Base-by-base conservation (phyloP, 306 rosid species). In the Pyrus bretschneideri region DNA sequence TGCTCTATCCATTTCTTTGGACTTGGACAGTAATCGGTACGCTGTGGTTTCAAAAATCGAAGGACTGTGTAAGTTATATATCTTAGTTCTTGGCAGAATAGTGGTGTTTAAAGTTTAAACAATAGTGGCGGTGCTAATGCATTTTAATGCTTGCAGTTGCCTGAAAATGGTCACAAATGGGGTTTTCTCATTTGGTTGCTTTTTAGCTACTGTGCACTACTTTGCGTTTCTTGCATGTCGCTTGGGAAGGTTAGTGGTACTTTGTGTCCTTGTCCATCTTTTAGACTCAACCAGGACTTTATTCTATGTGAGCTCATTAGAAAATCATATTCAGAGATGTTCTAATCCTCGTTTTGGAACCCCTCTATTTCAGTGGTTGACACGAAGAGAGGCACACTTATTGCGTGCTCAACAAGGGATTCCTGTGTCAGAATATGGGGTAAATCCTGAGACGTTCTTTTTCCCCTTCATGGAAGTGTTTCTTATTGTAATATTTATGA, bases 171-270 rank as follows among this genome's bases (percentile, higher is more conserved):
- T 73, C 97, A 92, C 88, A 95, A 91, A 80, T 95, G 99, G 99
- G 99, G 97, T 66, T 95, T 95, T 76, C 96, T 95, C 70, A 91
- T 95, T 79, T 95, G 99, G 99, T 86, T 95, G 70, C 96, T 95
- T 81, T 95, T 95, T 81, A 95, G 99, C 88, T 92, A 92, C 88
- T 89, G 97, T 81, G 93, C 96, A 61, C 93, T 95, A 18, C 54
- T 89, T 70, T 92, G 96, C 84, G 83, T 95, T 87, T 93, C 96
- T 70, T 92, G 92, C 85, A 82, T 91, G 90, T 87, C 92, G n/a
- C n/a, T 91, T 77, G 93, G 93, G 80, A 95, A 91, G 99, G 99
- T 95, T 81, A 75, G 91, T 81, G 73, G 33, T 38, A 55, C 74
- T 42, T 60, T 66, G 27, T 68, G 31, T 30, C 40, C 65, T 18